Base-by-base conservation (phyloP, 352 stramenopile genomes). In the Pseudoperonospora humuli region DNA sequence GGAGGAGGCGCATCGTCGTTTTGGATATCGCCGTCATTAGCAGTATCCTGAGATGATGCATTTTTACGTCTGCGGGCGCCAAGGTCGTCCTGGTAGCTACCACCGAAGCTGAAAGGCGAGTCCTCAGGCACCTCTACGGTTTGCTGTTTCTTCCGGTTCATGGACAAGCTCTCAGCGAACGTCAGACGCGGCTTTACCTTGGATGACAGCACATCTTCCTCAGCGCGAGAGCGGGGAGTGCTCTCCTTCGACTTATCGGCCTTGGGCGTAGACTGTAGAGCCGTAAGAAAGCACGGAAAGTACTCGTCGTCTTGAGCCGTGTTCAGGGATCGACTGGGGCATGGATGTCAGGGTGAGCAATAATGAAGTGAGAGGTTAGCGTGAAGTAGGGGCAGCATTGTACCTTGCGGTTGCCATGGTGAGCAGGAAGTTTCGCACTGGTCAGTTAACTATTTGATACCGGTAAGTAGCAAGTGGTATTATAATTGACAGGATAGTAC, bases 281-380 rank as follows among this genome's bases (percentile, higher is more conserved):
- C 70, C 2, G 76, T 88, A 6, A 88, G 60, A 39, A 86, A 70
- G 13, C 73, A 74, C 25, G 76, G 76, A 37, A 88, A 88, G 57
- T 81, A 88, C 34, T 88, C 76, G 20, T 88, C 74, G 14, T 88
- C 76, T 47, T 60, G 57, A 1, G 50, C 54, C 34, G 57, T 50
- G 26, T 45, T 53, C 9, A 71, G 34, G n/a, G 51, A 25, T 45
- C 57, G 49, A 31, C 54, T 57, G 9, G 8, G 10, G 18, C 7
- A 37, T 1, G 8, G 18, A 7, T 1, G 45, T 3, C 45, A 29
- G 20, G n/a, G 21, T 56, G 18, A 43, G 44, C 9, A 36, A 8
- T 23, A 11, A 35, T 37, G 2, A 0, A 10, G 2, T 3, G 5
- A 4, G 4, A 20, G 5, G 31, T 19, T 8, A 14, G 5, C 2